Base-by-base conservation (phyloP, 495 filamentous ascomycete genomes). In the Massariosphaeria phaeospora region DNA sequence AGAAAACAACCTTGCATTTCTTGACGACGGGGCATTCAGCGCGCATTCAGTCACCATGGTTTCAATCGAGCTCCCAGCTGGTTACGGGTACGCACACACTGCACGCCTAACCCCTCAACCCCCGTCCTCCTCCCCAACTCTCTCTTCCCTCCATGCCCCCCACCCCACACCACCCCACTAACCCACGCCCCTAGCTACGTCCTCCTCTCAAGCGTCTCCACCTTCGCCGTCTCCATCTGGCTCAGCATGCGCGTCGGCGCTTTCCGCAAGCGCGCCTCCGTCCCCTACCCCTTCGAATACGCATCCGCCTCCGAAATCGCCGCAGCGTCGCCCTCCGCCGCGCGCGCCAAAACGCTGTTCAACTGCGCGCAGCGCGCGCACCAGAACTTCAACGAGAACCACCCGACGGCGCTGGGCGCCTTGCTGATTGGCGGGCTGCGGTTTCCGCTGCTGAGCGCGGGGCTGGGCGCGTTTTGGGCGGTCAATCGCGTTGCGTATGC, bases 361-460 rank as follows among this genome's bases (percentile, higher is more conserved):
- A 75, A 74, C 63, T 68, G 69, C 64, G 68, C 69, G 11, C 72
- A 74, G 63, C 69, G 72, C 45, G 65, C 64, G 0, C 70, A 73
- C 55, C 61, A 49, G 38, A 74, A 74, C 62, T 71, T 49, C 61
- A 48, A 69, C 44, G 72, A 75, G 60, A 69, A 73, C 68, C 60
- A 65, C 15, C 34, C 61, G 1, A 38, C 40, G 15, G 13, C 61
- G 7, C 20, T 68, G 0, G 52, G 58, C 17, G 59, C 65, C 4
- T 38, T 73, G 58, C 55, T 74, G 33, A 57, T 74, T 36, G 55
- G 67, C 0, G 72, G 72, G 10, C 15, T 73, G n/a, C 11, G 42
- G 15, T 71, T 62, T 42, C 72, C 72, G 20, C 18, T 45, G 15
- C 26, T 52, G 8, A 44, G 64, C 15, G 58, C 65, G 2, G 59